Base-by-base conservation (phyloP, 805 yeast genomes). In the Lachancea waltii region DNA sequence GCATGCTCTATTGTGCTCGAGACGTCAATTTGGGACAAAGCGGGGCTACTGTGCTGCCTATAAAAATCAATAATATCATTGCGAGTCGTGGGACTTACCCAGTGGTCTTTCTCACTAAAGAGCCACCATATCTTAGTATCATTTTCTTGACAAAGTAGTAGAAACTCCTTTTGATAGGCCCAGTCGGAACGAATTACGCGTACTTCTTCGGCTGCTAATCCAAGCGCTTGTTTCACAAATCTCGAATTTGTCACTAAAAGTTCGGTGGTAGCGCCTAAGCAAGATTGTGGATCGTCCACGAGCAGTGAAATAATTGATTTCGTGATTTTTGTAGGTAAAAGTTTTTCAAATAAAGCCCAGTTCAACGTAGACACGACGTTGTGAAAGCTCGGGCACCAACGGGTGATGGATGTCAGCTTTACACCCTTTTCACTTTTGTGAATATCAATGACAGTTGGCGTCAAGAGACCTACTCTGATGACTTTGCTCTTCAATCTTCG, bases 381-480 rank as follows among this genome's bases (percentile, higher is more conserved):
- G 10, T 62, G 63, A 13, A 75, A 50, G 19, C 44, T 39, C 5
- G 50, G 44, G 16, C 60, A 50, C 15, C 40, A 41, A 33, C 41
- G 52, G 21, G 48, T 60, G 17, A 54, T 49, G 16, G 36, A 30
- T 27, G 56, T 36, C 41, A 75, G 45, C 33, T 38, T 18, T 8
- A 38, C 13, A 15, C 79, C 77, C 37, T 65, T 64, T 19, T 48
- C 51, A 18, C 75, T 69, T 28, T 51, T 48, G 33, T 76, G 75
- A 22, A 83, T 76, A 47, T 81, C 80, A 17, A 68, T 65, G 15
- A 83, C 65, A 0, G 92, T 81, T 1, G 94, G 94, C 38, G 84
- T 80, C 14, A 82, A 63, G 36, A 82, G 62, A 0, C 86, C 85
- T 15, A 73, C 65, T 39, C 75, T 68, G 36, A 54, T 58, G 22